Conservation (phyloP, 176 grass and related monocot genomes). For the Rhynchospora breviuscula region DNA sequence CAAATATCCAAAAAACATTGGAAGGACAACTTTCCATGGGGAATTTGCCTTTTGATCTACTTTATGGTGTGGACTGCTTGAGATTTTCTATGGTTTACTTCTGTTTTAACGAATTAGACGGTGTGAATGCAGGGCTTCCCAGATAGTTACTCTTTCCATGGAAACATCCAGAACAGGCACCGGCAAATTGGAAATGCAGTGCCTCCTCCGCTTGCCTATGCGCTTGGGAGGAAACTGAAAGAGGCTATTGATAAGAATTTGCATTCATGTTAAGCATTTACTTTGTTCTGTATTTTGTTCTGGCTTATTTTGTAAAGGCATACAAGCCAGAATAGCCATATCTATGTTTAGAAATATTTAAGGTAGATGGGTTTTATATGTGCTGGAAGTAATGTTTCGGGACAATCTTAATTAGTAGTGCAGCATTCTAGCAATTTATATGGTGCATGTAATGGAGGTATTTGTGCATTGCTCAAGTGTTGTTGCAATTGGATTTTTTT, state of each 20-base stretch:
- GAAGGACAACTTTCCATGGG: no score
- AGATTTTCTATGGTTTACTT: neutral
- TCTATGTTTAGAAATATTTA: neutral
- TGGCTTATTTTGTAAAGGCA: neutral
- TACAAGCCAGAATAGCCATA: neutral
- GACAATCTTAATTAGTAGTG: neutral
- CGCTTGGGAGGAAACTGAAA: slow-evolving; percentile 61
- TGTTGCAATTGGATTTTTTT: neutral
- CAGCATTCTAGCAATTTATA: neutral
- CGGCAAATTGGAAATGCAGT: slow-evolving; percentile 80
- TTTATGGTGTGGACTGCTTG: neutral
- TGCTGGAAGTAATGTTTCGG: neutral
- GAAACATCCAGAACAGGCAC: slow-evolving; percentile 69
- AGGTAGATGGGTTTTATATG: neutral
- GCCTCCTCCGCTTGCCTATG: slow-evolving; percentile 71
- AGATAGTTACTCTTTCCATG: slow-evolving; percentile 55
- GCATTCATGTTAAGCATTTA: neutral
- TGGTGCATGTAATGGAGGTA: neutral
- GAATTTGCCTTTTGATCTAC: no score
- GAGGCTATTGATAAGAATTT: slow-evolving; percentile 39
- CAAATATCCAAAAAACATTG: no score
- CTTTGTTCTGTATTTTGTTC: neutral
- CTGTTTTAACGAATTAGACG: slow-evolving; percentile 7
- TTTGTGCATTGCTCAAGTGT: neutral
- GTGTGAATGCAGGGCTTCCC: slow-evolving; percentile 48